These are phyloP conservation scores for Fraxinus velutina DNA, from an alignment of 305 asterid genomes.

Conservation along the genomic window DNA sequence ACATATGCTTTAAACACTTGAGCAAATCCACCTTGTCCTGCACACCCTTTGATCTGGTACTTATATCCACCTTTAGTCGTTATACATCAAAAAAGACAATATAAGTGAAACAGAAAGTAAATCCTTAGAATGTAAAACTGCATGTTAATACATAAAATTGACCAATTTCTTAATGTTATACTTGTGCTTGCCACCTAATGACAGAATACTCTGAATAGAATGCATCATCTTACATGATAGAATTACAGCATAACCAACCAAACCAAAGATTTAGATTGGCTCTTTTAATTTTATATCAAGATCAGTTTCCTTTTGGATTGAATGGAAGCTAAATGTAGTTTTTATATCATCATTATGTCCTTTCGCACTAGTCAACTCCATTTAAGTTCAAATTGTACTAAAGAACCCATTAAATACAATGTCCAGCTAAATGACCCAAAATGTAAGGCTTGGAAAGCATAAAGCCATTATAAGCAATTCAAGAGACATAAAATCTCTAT, in stretches of 20 bases:
- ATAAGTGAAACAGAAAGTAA: conserved; percentile 19
- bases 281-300: background rate
- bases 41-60: conserved; percentile 95
- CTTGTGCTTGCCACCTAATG: conserved; percentile 5
- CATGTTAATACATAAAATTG: background rate
- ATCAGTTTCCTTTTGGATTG: background rate
- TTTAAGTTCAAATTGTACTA: background rate
- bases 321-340: background rate
- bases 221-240: background rate
- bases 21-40: conserved; percentile 98
- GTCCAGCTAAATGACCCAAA: background rate
- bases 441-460: background rate
- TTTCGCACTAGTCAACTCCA: background rate
- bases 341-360: background rate
- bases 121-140: conserved; percentile 14
- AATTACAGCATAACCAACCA: background rate
- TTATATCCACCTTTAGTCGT: conserved; percentile 62
- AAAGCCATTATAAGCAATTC: background rate
- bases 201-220: background rate
- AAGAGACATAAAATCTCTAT: background rate
- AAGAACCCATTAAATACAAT: background rate
- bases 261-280: background rate
- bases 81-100: conserved; percentile 27
- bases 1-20: conserved; percentile 82
- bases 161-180: background rate